phyloP scores from a whole-genome alignment of 495 filamentous ascomycete genomes.

The Aspergillus mulundensis region DNA sequence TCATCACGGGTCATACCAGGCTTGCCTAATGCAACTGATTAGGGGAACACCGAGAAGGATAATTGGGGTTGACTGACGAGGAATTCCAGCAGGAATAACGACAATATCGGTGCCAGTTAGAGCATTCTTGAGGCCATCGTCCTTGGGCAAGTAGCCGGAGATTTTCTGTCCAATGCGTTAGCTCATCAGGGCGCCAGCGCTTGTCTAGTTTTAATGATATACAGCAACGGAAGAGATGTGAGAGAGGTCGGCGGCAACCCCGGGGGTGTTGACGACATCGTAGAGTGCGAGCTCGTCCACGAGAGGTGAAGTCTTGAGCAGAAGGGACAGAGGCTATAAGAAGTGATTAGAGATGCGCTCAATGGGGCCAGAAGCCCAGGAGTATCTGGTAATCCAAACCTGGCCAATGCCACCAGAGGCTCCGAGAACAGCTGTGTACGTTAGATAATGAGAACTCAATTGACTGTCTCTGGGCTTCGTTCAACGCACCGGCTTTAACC shows the following conservation, averaged over 20 bases:
- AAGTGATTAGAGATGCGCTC: conserved; percentile 6
- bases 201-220: conserved; percentile 33
- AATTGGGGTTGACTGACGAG: conserved; percentile 58
- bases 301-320: conserved; percentile 82
- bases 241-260: conserved; percentile 90
- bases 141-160: conserved; percentile 80
- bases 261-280: conserved; percentile 98
- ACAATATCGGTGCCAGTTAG: conserved; percentile 91
- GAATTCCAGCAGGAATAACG: conserved; percentile 96
- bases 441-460: neutral
- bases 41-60: neutral
- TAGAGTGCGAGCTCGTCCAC: conserved; percentile 91
- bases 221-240: conserved; percentile 95
- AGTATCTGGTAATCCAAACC: conserved; percentile 42
- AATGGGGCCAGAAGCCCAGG: neutral
- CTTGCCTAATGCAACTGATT: conserved; percentile 63
- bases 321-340: conserved; percentile 83
- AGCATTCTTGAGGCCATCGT: conserved; percentile 84
- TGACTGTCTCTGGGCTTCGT: neutral
- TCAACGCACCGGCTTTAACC: conserved; percentile 78
- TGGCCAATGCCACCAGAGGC: conserved; percentile 98
- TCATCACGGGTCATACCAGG: conserved; percentile 99
- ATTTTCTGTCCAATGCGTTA: conserved; percentile 61
- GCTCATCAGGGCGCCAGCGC: neutral
- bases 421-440: conserved; percentile 75